These are phyloP conservation scores for Microdochium bolleyi DNA, from an alignment of 2,329 filamentous ascomycete species.

Conservation along the genomic window DNA sequence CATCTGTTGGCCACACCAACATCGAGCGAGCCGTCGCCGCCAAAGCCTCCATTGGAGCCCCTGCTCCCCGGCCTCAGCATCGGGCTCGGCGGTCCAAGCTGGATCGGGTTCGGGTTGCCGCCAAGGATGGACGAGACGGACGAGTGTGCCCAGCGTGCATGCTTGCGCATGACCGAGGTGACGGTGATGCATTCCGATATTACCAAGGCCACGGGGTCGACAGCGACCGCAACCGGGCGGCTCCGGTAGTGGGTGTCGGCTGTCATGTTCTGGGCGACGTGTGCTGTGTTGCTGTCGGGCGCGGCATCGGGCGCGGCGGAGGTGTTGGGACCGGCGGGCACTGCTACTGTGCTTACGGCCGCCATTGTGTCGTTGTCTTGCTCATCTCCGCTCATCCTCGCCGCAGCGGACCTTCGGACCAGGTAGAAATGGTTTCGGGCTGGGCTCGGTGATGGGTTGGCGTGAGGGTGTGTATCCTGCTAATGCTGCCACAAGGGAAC, in stretches of 20 bases:
- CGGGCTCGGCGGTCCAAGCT: constrained; percentile 40
- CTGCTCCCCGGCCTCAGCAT: constrained; percentile 32
- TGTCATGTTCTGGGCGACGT: constrained; percentile 7
- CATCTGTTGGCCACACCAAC: constrained; percentile 70
- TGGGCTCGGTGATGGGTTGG: background rate
- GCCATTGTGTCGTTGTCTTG: constrained; percentile 15
- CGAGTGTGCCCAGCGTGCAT: constrained; percentile 91
- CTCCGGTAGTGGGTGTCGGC: constrained; percentile 51
- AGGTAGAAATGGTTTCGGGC: background rate
- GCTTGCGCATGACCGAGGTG: constrained; percentile 96
- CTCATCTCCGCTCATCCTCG: constrained; percentile 28
- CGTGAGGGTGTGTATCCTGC: background rate
- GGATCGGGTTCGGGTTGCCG: constrained; percentile 54
- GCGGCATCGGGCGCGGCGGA: constrained; percentile 13
- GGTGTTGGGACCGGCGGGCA: background rate
- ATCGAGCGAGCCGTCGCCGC: constrained; percentile 39
- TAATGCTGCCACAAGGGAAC: background rate
- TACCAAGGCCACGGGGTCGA: constrained; percentile 85
- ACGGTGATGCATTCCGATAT: constrained; percentile 99
- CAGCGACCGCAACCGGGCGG: constrained; percentile 66
- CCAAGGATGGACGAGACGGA: constrained; percentile 94
- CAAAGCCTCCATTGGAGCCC: constrained; percentile 23
- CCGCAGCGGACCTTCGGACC: constrained; percentile 3
- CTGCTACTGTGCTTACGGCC: constrained; percentile 7
- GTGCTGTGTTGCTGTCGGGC: constrained; percentile 6